Base-by-base conservation (phyloP, 2,329 filamentous ascomycete genomes). In the Dichotomopilus funicola region DNA sequence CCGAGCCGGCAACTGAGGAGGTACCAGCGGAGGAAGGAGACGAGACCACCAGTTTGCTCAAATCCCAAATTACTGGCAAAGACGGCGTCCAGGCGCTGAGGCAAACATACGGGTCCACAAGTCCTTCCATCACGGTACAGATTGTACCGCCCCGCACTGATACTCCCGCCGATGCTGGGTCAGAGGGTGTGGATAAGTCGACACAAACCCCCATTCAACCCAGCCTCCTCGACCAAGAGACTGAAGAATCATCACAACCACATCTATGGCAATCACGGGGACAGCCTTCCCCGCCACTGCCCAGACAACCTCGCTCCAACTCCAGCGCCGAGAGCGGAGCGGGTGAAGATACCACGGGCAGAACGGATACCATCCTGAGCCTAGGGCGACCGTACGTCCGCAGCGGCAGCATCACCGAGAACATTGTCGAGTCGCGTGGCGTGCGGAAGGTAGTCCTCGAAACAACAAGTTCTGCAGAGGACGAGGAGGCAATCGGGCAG, bases 361-460 rank as follows among this genome's bases (percentile, higher is more conserved):
- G 51, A 9, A 49, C 55, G 43, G 55, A 60, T 35, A 59, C 36
- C 49, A 53, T 49, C 4, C 51, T 60, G 6, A 41, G 46, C 6
- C 56, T 62, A 2, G 62, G 63, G 13, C 64, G 63, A 36, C 54
- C 77, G 9, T 74, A 77, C 4, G 83, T 85, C 5, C 78, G 87
- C 55, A 89, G 85, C 62, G 88, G 88, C 34, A 89, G 85, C 67
- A 89, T 91, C 63, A 90, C 87, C 0, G 87, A 91, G 70, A 88
- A 87, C 58, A 75, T 88, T n/a, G 74, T 91, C 54, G 86, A 91
- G 65, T 76, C 85, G 2, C 83, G 85, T 54, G 88, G 88, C 2
- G 79, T 91, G 51, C 82, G 83, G 60, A 92, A 92, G 71, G 81
- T 90, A 45, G 81, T 92, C 1, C 75, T 92, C 10, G 70, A 72